These are phyloP conservation scores for Alloascoidea hylecoeti DNA, from an alignment of 805 yeast genomes.

Conservation along the genomic window DNA sequence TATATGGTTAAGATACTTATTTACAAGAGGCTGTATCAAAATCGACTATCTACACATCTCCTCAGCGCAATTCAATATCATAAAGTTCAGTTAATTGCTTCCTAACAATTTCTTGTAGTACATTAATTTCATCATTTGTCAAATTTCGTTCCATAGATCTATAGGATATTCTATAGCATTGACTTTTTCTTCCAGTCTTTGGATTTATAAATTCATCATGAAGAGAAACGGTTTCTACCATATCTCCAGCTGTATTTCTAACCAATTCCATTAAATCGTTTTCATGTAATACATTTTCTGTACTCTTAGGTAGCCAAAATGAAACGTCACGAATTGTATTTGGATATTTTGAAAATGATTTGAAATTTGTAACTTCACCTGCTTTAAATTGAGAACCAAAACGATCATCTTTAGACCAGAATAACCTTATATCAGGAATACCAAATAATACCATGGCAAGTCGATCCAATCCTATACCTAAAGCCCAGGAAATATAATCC, in stretches of 20 bases:
- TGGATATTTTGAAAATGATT: slow-evolving; percentile 86
- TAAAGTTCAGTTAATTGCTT: slow-evolving; percentile 34
- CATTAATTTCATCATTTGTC: slow-evolving; percentile 75
- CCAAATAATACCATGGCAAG: slow-evolving; percentile 93
- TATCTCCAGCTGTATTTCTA: slow-evolving; percentile 66
- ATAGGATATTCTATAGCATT: slow-evolving; percentile 82
- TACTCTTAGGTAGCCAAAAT: slow-evolving; percentile 61
- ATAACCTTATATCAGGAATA: slow-evolving; percentile 85
- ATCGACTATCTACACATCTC: not conserved
- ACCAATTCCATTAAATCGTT: slow-evolving; percentile 93
- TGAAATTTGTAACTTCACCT: slow-evolving; percentile 57
- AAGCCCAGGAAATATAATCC: slow-evolving; percentile 83
- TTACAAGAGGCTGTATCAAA: not conserved
- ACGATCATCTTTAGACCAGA: slow-evolving; percentile 79
- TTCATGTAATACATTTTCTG: slow-evolving; percentile 36
- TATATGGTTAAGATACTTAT: too few relatives aligned
- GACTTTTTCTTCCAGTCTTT: slow-evolving; percentile 59
- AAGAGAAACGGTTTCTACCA: slow-evolving; percentile 73
- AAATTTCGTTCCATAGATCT: slow-evolving; percentile 93
- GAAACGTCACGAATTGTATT: slow-evolving; percentile 79
- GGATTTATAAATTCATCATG: slow-evolving; percentile 82
- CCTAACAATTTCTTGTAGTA: slow-evolving; percentile 53
- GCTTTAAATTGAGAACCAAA: slow-evolving; percentile 59
- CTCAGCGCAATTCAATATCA: slow-evolving; percentile 40
- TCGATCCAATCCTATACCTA: slow-evolving; percentile 90